Evolutionary conservation across 2,329 filamentous ascomycete species (phyloP).

Genomic region (Aplosporella prunicola): DNA sequence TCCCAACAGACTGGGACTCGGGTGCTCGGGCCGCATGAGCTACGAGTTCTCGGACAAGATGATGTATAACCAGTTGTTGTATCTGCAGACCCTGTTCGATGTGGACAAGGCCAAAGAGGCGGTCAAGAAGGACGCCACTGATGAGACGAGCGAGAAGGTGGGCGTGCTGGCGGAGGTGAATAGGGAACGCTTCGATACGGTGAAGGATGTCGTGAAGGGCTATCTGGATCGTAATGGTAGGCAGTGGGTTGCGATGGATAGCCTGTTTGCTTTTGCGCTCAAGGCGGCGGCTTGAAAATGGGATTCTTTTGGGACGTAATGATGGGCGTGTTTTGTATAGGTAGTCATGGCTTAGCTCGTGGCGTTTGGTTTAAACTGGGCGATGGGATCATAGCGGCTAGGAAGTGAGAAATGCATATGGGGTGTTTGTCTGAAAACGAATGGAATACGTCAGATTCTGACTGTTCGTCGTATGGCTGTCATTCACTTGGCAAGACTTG

Average conservation of each 20-base stretch:
- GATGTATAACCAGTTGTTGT: constrained; percentile 90
- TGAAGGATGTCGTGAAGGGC: constrained; percentile 67
- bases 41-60: constrained; percentile 84
- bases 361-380: no score
- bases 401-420: no score
- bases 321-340: no score
- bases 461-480: no score
- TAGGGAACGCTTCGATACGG: constrained; percentile 62
- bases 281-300: constrained; percentile 17
- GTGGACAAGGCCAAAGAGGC: constrained; percentile 55
- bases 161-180: constrained; percentile 73
- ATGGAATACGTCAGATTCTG: no score
- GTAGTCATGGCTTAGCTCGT: no score
- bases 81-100: constrained; percentile 77
- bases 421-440: no score
- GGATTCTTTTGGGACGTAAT: no score
- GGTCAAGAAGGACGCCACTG: constrained; percentile 29
- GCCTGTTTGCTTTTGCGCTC: constrained; percentile 58
- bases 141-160: constrained; percentile 51
- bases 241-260: constrained; percentile 92
- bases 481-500: no score
- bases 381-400: no score
- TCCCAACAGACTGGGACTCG: constrained; percentile 71
- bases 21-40: constrained; percentile 77
- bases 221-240: constrained; percentile 85